Evolutionary conservation across 2,329 filamentous ascomycete genomes (phyloP).

Genomic region (Escovopsis sp.): DNA sequence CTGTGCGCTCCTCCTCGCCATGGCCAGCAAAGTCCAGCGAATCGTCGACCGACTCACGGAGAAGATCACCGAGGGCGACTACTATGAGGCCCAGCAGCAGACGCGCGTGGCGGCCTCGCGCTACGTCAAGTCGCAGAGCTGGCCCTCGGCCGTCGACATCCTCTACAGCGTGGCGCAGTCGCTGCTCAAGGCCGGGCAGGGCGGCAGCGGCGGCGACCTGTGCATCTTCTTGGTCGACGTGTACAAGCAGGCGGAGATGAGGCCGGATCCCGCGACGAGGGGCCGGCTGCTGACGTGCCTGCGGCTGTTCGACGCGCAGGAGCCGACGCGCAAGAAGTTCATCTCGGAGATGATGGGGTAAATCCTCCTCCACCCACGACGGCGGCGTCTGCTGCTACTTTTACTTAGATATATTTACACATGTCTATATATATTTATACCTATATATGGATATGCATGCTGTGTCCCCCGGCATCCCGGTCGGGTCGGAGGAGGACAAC

Average conservation of each 20-base stretch:
- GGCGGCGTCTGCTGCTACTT: not conserved
- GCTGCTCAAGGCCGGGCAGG: constrained; percentile 81
- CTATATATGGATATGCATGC: too few relatives aligned
- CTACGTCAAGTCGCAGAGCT: constrained; percentile 81
- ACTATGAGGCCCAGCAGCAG: constrained; percentile 97
- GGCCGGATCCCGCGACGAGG: constrained; percentile 59
- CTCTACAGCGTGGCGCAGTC: constrained; percentile 72
- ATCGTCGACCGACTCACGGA: constrained; percentile 58
- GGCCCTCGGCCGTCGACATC: constrained; percentile 72
- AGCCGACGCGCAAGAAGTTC: constrained; percentile 88
- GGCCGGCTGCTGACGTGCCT: constrained; percentile 65
- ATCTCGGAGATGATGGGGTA: constrained; percentile 71
- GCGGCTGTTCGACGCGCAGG: constrained; percentile 63
- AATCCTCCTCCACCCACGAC: constrained; percentile 14
- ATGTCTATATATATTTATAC: too few relatives aligned
- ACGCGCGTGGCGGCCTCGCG: constrained; percentile 88
- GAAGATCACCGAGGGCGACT: constrained; percentile 82
- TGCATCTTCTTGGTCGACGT: constrained; percentile 80
- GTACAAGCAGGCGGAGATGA: constrained; percentile 73
- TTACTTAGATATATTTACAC: not conserved
- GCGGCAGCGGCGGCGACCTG: constrained; percentile 82
- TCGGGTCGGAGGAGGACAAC: not conserved
- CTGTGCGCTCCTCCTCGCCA: constrained; percentile 7
- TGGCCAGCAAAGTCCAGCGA: constrained; percentile 27
- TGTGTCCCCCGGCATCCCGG: not conserved